Evolutionary conservation across 148 eudicot species (phyloP), one percentile per base, ranked within the genome.

Genomic region (Fallopia convolvulus): DNA sequence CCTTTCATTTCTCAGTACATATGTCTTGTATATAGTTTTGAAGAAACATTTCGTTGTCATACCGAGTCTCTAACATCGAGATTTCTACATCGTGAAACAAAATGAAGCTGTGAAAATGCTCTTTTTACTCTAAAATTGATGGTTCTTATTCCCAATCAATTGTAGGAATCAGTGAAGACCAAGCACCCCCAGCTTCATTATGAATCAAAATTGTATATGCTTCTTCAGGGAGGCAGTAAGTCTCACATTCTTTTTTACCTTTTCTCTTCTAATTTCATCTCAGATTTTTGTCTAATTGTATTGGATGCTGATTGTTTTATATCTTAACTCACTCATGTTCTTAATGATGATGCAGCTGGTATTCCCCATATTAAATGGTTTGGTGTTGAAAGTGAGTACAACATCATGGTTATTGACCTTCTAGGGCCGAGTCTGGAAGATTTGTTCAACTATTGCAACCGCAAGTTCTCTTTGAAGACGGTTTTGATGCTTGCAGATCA

Each of bases 401-500:
- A 94, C 84, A 90, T 89, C 44, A 88, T 94, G 70, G 98, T 94
- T 42, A 92, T 94, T 93, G 98, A 94, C 83, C 83, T 94, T 66
- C 89, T 94, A 72, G 98, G 98, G 72, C 98, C 95, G 47, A 94
- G 98, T 84, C 98, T 94, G 70, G 98, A 94, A 84, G 98, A 94
- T 87, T 82, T 94, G 68, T 94, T 94, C 84, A 92, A 87, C 83
- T 94, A 90, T 56, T 94, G 98, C 85, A 92, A 88, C 81, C 85
- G 98, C 85, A 94, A 92, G 82, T 89, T 94, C 77, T 90, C 97
- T 71, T 78, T 94, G 79, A 94, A 94, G 90, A 94, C 98, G 36
- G 97, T 92, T 84, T 90, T 94, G 41, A 94, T 94, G 98, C 95
- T 94, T 79, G 98, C 98, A 17, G 98, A 92, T 89, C 97, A 94